Percentiles rank a stretch among this genome's conserved stretches.
phyloP scores from a whole-genome alignment of 2,329 filamentous ascomycete species.

The Xenoacremonium recifei region DNA sequence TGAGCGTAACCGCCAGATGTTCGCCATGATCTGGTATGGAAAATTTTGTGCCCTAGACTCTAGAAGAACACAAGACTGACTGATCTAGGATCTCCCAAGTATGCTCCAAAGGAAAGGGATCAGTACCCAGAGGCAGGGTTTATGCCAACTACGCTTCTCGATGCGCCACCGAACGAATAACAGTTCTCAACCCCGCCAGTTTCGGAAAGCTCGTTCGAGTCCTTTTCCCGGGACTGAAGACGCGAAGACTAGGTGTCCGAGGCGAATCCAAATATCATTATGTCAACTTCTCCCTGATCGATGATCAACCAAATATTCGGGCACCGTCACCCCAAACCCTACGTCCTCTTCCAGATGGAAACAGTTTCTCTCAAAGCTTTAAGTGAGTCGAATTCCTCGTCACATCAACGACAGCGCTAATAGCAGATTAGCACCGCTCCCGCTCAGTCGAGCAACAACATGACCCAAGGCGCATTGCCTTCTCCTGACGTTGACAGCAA shows the following conservation, averaged over 20 bases:
- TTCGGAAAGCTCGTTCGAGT: conserved; percentile 97
- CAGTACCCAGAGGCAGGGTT: conserved; percentile 87
- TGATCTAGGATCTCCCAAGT: conserved; percentile 66
- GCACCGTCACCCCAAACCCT: conserved; percentile 46
- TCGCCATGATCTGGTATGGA: conserved; percentile 82
- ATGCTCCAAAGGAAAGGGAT: conserved; percentile 74
- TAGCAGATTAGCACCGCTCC: conserved; percentile 33
- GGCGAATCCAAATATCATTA: conserved; percentile 99
- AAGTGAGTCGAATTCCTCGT: conserved; percentile 40
- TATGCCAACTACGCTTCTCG: conserved; percentile 94
- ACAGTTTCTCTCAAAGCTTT: conserved; percentile 47
- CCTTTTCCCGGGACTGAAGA: conserved; percentile 93
- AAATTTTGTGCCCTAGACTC: neutral
- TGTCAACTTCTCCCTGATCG: conserved; percentile 61
- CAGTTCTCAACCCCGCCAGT: conserved; percentile 92
- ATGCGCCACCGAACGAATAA: conserved; percentile 90
- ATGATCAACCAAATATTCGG: conserved; percentile 51
- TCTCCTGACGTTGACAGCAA: conserved; percentile 29
- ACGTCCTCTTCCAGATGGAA: conserved; percentile 48
- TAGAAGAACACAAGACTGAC: neutral
- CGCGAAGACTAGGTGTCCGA: conserved; percentile 83
- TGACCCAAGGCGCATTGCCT: conserved; percentile 24
- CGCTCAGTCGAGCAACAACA: conserved; percentile 28
- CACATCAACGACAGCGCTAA: conserved; percentile 2
- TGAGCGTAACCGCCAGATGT: conserved; percentile 80